Evolutionary conservation across 225 moss, liverwort and hornwort species (phyloP).

Genomic region (Ulota crispa): DNA sequence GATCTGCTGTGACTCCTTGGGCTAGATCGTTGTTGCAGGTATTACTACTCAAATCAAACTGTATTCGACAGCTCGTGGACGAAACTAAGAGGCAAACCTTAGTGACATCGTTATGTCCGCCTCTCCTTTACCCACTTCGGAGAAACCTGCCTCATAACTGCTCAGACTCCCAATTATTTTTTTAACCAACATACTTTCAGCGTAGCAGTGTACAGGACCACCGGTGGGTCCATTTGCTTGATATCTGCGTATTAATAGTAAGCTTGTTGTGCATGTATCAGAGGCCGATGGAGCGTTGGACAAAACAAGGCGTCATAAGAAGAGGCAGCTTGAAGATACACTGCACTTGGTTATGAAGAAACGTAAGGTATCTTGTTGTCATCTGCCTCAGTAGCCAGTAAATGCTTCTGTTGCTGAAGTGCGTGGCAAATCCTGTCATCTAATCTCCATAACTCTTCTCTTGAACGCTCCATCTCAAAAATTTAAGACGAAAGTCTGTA

Average conservation of each 20-base stretch:
- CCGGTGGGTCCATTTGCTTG: neutral
- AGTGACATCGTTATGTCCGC: conserved; percentile 24
- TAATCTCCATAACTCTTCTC: too few relatives aligned
- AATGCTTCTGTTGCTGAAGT: neutral
- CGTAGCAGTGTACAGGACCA: conserved; percentile 16
- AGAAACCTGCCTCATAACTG: conserved; percentile 25
- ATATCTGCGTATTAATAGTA: conserved; percentile 20
- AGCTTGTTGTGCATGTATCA: conserved; percentile 41
- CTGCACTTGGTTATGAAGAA: conserved; percentile 98
- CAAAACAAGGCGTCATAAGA: conserved; percentile 97
- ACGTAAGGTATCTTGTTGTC: conserved; percentile 74
- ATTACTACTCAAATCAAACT: conserved; percentile 22
- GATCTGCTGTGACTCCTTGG: conserved; percentile 61
- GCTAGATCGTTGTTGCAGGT: conserved; percentile 54
- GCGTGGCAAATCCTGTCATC: too few relatives aligned
- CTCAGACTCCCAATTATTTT: conserved; percentile 17
- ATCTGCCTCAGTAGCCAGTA: neutral
- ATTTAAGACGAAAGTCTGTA: too few relatives aligned
- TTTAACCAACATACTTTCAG: conserved; percentile 11
- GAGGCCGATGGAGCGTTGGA: conserved; percentile 99
- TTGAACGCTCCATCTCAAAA: too few relatives aligned
- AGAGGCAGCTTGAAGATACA: conserved; percentile 99
- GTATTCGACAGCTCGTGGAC: conserved; percentile 29
- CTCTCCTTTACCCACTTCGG: conserved; percentile 17
- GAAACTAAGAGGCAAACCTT: conserved; percentile 25